phyloP scores from a whole-genome alignment of 2,329 filamentous ascomycete genomes.

The Aspergillus pseudoglaucus region DNA sequence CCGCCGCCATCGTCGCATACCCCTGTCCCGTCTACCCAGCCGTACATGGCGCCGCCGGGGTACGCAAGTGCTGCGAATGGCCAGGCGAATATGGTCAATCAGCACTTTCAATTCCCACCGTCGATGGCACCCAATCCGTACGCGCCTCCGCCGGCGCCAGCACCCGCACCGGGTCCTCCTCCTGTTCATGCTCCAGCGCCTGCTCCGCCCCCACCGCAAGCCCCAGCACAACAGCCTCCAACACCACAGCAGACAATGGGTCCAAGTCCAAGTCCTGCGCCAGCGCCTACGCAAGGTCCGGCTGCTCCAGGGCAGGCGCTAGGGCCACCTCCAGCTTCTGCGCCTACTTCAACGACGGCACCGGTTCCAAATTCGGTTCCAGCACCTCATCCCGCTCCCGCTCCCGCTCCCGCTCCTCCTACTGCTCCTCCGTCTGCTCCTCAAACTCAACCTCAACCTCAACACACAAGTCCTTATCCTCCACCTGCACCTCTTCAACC shows the following conservation, averaged over 20 bases:
- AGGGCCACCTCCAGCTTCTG: slow-evolving; percentile 11
- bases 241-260: not conserved
- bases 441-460: slow-evolving; percentile 5
- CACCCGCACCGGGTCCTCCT: slow-evolving; percentile 15
- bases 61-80: slow-evolving; percentile 24
- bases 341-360: slow-evolving; percentile 3
- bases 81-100: slow-evolving; percentile 25
- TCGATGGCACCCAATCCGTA: slow-evolving; percentile 30
- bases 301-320: slow-evolving; percentile 1
- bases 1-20: slow-evolving; percentile 29
- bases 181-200: slow-evolving; percentile 15
- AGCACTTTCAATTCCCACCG: slow-evolving; percentile 34
- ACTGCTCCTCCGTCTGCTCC: slow-evolving; percentile 13
- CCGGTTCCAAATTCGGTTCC: slow-evolving; percentile 5
- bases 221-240: not conserved
- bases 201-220: no score
- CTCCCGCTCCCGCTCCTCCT: slow-evolving; percentile 12
- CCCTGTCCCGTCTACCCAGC: slow-evolving; percentile 21
- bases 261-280: slow-evolving; percentile 3
- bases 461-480: slow-evolving; percentile 16
- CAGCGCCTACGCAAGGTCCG: not conserved
- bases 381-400: slow-evolving; percentile 17
- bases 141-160: slow-evolving; percentile 13
- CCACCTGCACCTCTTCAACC: slow-evolving; percentile 10
- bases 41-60: slow-evolving; percentile 31